Evolutionary conservation across 2,329 filamentous ascomycete genomes (phyloP).

Genomic region (Xylaria sp.): DNA sequence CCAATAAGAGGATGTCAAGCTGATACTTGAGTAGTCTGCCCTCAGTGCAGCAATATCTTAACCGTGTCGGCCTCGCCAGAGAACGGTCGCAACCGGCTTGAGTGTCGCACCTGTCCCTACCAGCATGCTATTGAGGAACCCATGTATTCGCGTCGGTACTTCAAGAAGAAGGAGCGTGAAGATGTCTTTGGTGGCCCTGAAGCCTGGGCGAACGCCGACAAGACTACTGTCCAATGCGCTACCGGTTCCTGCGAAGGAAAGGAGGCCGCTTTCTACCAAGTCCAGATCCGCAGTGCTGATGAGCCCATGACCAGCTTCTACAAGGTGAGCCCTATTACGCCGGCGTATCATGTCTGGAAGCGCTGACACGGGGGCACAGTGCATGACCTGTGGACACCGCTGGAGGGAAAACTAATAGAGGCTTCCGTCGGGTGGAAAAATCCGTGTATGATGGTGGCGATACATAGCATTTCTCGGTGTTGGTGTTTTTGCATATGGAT

Average conservation of each 20-base stretch:
- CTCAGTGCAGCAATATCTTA: constrained; percentile 84
- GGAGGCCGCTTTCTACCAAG: constrained; percentile 92
- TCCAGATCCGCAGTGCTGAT: constrained; percentile 97
- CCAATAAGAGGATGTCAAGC: constrained; percentile 15
- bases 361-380: constrained; percentile 55
- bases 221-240: constrained; percentile 83
- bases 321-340: constrained; percentile 65
- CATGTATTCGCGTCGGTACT: constrained; percentile 84
- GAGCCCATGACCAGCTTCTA: constrained; percentile 98
- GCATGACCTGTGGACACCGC: constrained; percentile 71
- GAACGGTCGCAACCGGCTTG: constrained; percentile 79
- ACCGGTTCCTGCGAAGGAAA: constrained; percentile 81
- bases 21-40: constrained; percentile 68
- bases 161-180: constrained; percentile 87
- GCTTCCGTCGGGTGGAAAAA: background rate
- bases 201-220: constrained; percentile 92
- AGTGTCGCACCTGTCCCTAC: constrained; percentile 96
- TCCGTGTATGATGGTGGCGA: constrained; percentile 6
- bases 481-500: constrained; percentile 27
- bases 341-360: constrained; percentile 1
- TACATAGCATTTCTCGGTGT: constrained; percentile 27
- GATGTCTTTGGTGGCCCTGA: constrained; percentile 89
- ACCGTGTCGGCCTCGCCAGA: constrained; percentile 70
- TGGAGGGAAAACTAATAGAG: constrained; percentile 71
- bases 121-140: constrained; percentile 82